Evolutionary conservation across 2,329 filamentous ascomycete genomes (phyloP).

Genomic region (Ophiostoma montium): DNA sequence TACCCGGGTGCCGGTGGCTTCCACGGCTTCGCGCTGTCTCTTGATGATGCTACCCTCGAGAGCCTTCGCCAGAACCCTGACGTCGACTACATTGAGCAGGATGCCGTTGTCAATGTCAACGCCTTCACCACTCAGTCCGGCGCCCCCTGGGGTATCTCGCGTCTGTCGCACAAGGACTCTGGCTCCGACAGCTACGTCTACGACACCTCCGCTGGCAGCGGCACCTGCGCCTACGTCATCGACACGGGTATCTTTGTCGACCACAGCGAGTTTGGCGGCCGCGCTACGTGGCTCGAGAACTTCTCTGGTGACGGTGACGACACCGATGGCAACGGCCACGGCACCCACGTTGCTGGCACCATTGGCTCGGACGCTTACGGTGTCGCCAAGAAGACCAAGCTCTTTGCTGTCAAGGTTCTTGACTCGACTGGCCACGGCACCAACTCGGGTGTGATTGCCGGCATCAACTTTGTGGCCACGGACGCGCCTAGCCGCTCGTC

Average conservation of each 20-base stretch:
- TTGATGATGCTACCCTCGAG: conserved; percentile 38
- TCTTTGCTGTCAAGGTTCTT: conserved; percentile 97
- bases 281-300: conserved; percentile 93
- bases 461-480: conserved; percentile 86
- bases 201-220: conserved; percentile 77
- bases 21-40: conserved; percentile 80
- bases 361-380: conserved; percentile 97
- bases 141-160: conserved; percentile 92
- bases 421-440: conserved; percentile 92
- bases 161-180: conserved; percentile 87
- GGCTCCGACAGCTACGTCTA: conserved; percentile 98
- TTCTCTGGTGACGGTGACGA: conserved; percentile 76
- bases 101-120: conserved; percentile 61
- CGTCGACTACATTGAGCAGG: conserved; percentile 88
- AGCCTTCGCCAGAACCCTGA: conserved; percentile 39
- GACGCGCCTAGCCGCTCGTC: conserved; percentile 74
- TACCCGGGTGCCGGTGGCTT: conserved; percentile 57
- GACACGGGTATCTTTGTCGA: conserved; percentile 91
- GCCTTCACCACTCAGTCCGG: conserved; percentile 51
- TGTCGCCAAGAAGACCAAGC: conserved; percentile 95
- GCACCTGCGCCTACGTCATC: conserved; percentile 96
- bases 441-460: conserved; percentile 98
- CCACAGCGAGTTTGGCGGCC: conserved; percentile 94
- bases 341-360: conserved; percentile 97
- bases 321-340: conserved; percentile 92